Evolutionary conservation across 768 basidiomycete genomes (phyloP).

Genomic region (Tricholoma terreum): DNA sequence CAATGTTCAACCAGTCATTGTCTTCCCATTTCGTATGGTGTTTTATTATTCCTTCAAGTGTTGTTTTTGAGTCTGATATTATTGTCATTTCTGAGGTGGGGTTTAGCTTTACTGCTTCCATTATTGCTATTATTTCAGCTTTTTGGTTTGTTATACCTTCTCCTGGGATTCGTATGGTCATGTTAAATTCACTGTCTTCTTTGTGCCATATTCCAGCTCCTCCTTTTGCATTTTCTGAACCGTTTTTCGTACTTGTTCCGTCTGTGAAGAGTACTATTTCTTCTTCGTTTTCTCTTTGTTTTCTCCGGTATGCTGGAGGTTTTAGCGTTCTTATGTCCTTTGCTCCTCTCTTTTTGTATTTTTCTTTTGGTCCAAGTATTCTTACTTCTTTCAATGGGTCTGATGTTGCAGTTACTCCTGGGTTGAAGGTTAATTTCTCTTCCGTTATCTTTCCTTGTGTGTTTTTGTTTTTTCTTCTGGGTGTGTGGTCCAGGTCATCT

Average conservation of each 20-base stretch:
- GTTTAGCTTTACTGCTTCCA: not conserved
- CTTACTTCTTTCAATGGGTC: too few species aligned
- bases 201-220: conserved; percentile 3
- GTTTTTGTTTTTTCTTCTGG: too few species aligned
- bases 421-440: too few species aligned
- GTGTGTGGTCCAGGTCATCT: too few species aligned
- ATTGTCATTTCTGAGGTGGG: not conserved
- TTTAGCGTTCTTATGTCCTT: too few species aligned
- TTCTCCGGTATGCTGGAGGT: too few species aligned
- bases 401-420: too few species aligned
- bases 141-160: not conserved
- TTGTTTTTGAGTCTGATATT: conserved; percentile 3
- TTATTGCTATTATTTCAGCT: not conserved
- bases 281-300: not conserved
- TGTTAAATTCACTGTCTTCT: not conserved
- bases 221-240: not conserved
- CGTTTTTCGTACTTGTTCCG: not conserved
- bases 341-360: too few species aligned
- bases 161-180: not conserved
- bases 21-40: not conserved
- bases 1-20: conserved; percentile 1
- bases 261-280: not conserved
- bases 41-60: conserved; percentile 3
- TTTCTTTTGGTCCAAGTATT: too few species aligned
- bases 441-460: too few species aligned